Evolutionary conservation across 352 stramenopile species (phyloP).

Genomic region (Phytophthora niederhauseri): DNA sequence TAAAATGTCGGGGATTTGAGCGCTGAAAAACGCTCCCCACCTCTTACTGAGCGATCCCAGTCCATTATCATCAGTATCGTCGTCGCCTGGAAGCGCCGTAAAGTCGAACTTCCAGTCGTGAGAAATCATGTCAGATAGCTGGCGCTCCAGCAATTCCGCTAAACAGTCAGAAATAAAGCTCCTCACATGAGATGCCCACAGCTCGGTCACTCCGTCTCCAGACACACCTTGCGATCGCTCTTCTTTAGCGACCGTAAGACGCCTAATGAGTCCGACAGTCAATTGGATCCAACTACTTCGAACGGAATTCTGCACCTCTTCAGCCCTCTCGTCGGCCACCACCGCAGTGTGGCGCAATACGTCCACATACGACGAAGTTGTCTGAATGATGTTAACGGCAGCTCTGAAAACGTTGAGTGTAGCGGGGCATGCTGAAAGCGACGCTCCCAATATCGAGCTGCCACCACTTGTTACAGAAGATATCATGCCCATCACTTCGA

Average conservation of each 20-base stretch:
- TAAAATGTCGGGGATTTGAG: slow-evolving; percentile 44
- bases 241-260: slow-evolving; percentile 5
- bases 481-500: slow-evolving; percentile 8
- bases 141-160: slow-evolving; percentile 31
- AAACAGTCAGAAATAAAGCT: slow-evolving; percentile 34
- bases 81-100: neutral
- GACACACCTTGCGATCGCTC: slow-evolving; percentile 3
- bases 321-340: slow-evolving; percentile 14
- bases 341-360: slow-evolving; percentile 12
- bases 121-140: slow-evolving; percentile 38
- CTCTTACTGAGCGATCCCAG: slow-evolving; percentile 15
- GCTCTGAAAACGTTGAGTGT: slow-evolving; percentile 30
- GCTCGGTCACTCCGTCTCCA: slow-evolving; percentile 2
- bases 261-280: slow-evolving; percentile 16
- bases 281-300: slow-evolving; percentile 30
- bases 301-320: slow-evolving; percentile 18
- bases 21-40: slow-evolving; percentile 38
- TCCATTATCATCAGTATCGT: neutral
- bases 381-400: slow-evolving; percentile 28
- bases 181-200: slow-evolving; percentile 30
- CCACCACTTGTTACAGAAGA: slow-evolving; percentile 4
- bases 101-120: slow-evolving; percentile 60
- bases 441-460: slow-evolving; percentile 6
- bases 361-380: slow-evolving; percentile 22
- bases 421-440: slow-evolving; percentile 17